Conservation (phyloP, 306 rosid genomes). For the Lotus japonicus region DNA sequence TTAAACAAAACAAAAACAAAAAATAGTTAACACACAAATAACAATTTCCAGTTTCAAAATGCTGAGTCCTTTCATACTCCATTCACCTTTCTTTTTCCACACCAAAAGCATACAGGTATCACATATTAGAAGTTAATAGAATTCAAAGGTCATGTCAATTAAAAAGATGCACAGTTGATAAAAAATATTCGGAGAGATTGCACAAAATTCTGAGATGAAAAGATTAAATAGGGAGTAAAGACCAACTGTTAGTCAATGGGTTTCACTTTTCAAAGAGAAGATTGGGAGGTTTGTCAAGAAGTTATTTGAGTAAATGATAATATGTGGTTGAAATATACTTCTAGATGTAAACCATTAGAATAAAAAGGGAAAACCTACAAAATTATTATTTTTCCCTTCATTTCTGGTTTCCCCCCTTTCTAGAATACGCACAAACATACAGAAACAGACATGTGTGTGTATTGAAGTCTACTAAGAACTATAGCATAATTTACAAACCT, state of each 20-base stretch:
- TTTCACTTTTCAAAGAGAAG: not conserved
- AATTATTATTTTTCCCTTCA: not conserved
- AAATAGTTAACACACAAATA: not conserved
- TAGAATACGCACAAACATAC: too few relatives aligned
- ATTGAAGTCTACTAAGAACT: not conserved
- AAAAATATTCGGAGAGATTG: not conserved
- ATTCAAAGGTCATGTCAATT: not conserved
- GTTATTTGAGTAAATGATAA: not conserved
- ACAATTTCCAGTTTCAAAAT: not conserved
- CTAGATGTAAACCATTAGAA: not conserved
- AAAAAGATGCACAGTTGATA: not conserved
- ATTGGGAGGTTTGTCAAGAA: not conserved
- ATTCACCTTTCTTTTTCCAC: too few relatives aligned
- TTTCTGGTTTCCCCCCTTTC: not conserved
- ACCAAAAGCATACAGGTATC: not conserved
- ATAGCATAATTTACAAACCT: constrained; percentile 41
- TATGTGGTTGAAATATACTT: not conserved
- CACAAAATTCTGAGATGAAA: not conserved
- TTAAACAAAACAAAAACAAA: not conserved
- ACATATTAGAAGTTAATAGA: not conserved
- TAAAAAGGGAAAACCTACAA: not conserved
- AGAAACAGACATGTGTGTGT: too few relatives aligned
- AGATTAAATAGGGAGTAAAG: not conserved
- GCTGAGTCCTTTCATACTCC: not conserved
- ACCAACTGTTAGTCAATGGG: not conserved